These are phyloP conservation scores for Pythium monospermum DNA, from an alignment of 352 stramenopile species.

Conservation along the genomic window DNA sequence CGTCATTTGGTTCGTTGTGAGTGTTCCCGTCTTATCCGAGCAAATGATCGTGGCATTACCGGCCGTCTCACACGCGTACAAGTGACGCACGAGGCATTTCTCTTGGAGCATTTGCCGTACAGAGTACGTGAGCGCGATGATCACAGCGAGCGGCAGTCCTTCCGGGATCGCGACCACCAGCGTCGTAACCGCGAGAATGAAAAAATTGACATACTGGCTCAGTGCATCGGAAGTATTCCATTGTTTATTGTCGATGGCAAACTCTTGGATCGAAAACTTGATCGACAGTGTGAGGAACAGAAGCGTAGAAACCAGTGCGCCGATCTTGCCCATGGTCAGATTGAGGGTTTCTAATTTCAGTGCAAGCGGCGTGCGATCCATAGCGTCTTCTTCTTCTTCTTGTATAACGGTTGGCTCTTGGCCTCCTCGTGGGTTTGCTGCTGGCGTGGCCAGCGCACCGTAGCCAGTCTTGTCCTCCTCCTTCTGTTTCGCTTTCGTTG, in stretches of 20 bases:
- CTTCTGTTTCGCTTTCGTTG: not conserved
- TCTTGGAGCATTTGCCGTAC: conserved; percentile 95
- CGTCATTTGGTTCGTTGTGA: conserved; percentile 95
- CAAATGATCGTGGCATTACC: conserved; percentile 97
- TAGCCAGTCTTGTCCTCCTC: conserved; percentile 9
- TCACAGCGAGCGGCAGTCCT: conserved; percentile 86
- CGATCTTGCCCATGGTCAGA: conserved; percentile 61
- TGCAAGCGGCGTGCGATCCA: conserved; percentile 44
- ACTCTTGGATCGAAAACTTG: conserved; percentile 57
- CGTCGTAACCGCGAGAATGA: conserved; percentile 88
- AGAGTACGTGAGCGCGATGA: conserved; percentile 84
- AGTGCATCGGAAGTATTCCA: conserved; percentile 37
- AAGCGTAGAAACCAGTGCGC: conserved; percentile 45
- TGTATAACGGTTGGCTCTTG: conserved; percentile 9
- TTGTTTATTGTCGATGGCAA: conserved; percentile 34
- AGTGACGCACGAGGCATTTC: conserved; percentile 94
- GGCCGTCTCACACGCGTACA: conserved; percentile 96
- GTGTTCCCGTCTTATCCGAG: conserved; percentile 94
- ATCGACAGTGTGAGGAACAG: conserved; percentile 56
- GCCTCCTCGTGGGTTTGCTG: not conserved
- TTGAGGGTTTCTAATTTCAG: conserved; percentile 74
- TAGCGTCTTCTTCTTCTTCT: conserved; percentile 4
- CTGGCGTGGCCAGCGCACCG: conserved; percentile 20
- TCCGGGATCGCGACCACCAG: conserved; percentile 85
- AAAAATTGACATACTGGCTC: conserved; percentile 57